Evolutionary conservation across 2,329 filamentous ascomycete genomes (phyloP).

Genomic region (Fusarium cyanostomum): DNA sequence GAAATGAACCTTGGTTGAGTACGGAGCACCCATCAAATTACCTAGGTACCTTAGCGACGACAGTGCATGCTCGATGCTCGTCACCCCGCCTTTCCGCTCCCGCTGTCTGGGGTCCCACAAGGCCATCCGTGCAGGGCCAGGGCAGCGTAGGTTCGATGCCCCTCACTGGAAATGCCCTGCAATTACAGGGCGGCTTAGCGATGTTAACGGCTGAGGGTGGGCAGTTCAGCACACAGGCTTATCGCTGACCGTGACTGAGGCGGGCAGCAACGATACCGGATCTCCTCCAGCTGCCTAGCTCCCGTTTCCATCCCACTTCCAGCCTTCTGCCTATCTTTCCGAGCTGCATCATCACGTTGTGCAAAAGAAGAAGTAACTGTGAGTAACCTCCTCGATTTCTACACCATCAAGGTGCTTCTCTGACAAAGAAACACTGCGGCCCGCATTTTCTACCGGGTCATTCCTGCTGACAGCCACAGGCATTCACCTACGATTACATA

Average conservation of each 20-base stretch:
- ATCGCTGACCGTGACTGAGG: constrained; percentile 12
- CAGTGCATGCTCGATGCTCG: not conserved
- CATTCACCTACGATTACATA: constrained; percentile 5
- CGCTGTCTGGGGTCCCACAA: not conserved
- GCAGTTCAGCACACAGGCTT: not conserved
- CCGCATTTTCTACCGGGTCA: not conserved
- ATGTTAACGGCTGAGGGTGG: not conserved
- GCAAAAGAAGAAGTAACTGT: constrained; percentile 7
- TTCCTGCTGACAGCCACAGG: constrained; percentile 15
- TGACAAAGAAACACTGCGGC: not conserved
- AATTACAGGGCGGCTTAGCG: not conserved
- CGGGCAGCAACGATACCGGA: constrained; percentile 7
- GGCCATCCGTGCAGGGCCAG: not conserved
- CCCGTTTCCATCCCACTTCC: constrained; percentile 16
- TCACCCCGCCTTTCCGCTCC: constrained; percentile 6
- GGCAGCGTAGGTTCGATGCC: not conserved
- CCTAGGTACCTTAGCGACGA: too few species aligned
- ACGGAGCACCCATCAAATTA: not conserved
- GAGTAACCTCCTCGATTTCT: not conserved
- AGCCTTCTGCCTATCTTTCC: constrained; percentile 14
- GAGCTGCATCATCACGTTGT: constrained; percentile 33
- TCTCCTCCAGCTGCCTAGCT: constrained; percentile 28
- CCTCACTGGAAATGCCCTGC: constrained; percentile 14
- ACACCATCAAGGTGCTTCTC: constrained; percentile 32
- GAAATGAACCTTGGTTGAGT: not conserved